These are phyloP conservation scores for Fusarium pilosicola DNA, from an alignment of 2,329 filamentous ascomycete genomes.

Conservation along the genomic window DNA sequence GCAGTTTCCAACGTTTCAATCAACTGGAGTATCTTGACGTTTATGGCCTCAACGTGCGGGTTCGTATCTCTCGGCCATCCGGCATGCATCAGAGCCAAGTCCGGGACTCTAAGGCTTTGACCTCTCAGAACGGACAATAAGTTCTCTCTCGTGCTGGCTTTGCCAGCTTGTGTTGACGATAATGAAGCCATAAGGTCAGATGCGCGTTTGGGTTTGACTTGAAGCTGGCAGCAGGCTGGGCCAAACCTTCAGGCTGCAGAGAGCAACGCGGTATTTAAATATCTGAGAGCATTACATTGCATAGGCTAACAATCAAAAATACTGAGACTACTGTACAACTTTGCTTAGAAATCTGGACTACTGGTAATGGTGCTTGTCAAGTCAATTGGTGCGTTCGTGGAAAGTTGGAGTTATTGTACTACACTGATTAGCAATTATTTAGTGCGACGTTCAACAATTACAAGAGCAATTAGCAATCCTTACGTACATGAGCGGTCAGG, in stretches of 20 bases:
- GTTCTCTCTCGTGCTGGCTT: neutral
- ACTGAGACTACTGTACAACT: accelerated
- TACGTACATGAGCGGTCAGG: neutral
- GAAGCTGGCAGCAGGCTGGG: accelerated
- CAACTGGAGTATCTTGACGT: neutral
- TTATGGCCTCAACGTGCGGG: neutral
- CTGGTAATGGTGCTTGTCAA: accelerated
- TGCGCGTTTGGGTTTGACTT: accelerated
- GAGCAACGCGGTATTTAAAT: neutral
- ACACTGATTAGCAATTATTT: neutral
- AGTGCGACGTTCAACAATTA: neutral
- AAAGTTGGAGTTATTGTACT: neutral
- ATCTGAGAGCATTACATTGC: too few species aligned
- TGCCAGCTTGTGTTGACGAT: neutral
- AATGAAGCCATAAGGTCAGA: neutral
- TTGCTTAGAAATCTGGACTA: neutral
- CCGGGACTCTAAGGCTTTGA: neutral
- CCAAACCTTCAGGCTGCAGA: too few species aligned
- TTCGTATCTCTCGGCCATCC: neutral
- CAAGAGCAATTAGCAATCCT: neutral
- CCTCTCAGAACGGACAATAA: neutral
- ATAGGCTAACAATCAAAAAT: too few species aligned
- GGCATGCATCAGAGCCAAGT: neutral
- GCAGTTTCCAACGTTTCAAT: neutral
- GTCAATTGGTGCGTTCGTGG: neutral